Percentiles rank a stretch among this genome's conserved stretches.
These are phyloP conservation scores for Kuraishia ogatae DNA, from an alignment of 805 yeast genomes.

Conservation along the genomic window DNA sequence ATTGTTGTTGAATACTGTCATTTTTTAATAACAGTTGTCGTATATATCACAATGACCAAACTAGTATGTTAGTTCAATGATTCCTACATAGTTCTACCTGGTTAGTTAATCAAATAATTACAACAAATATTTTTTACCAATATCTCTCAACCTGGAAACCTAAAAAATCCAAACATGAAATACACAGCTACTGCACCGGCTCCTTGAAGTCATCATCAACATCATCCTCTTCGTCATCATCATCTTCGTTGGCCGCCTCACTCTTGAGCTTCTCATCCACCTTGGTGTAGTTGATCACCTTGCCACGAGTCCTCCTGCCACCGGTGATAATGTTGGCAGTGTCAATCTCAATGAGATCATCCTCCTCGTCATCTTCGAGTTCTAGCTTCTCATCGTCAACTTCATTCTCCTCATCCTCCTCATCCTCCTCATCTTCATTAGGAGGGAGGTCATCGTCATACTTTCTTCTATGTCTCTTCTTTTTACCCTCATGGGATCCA, in stretches of 20 bases:
- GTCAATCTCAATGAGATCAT: slow-evolving; percentile 74
- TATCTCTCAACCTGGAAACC: not conserved
- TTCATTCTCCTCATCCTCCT: slow-evolving; percentile 29
- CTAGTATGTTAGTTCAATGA: no score
- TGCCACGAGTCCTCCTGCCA: slow-evolving; percentile 88
- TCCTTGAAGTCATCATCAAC: slow-evolving; percentile 43
- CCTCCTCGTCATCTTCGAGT: slow-evolving; percentile 66
- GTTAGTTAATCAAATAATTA: no score
- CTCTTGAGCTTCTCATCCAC: slow-evolving; percentile 64
- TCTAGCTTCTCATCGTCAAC: slow-evolving; percentile 44
- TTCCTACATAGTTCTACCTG: not conserved
- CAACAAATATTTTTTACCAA: not conserved
- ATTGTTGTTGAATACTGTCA: slow-evolving; percentile 36
- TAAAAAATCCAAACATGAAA: not conserved
- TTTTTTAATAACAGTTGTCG: not conserved
- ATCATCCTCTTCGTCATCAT: slow-evolving; percentile 40
- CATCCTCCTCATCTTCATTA: slow-evolving; percentile 35
- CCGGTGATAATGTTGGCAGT: slow-evolving; percentile 73
- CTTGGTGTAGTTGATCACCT: slow-evolving; percentile 74
- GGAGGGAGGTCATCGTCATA: slow-evolving; percentile 49
- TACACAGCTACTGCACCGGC: slow-evolving; percentile 12
- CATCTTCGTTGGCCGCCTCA: slow-evolving; percentile 28
- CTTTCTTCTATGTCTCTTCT: slow-evolving; percentile 51
- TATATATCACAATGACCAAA: not conserved
- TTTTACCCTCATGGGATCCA: slow-evolving; percentile 26